These are phyloP conservation scores for Penicillium macrosclerotiorum DNA, from an alignment of 495 filamentous ascomycete genomes.

Conservation along the genomic window DNA sequence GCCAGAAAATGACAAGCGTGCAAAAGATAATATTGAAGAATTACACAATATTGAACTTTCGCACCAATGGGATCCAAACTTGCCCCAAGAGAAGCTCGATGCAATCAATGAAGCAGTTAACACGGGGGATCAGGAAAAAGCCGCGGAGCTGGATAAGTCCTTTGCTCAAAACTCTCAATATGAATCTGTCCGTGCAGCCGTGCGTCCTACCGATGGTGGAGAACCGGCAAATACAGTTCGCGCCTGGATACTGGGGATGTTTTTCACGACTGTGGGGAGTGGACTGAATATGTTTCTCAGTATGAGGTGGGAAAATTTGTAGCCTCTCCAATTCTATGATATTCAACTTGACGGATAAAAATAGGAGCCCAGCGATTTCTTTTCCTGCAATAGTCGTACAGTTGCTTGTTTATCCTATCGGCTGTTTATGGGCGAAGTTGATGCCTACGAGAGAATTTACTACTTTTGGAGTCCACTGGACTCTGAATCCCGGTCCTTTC, in stretches of 20 bases:
- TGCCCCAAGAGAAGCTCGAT: constrained; percentile 18
- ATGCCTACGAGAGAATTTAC: constrained; percentile 48
- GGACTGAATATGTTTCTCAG: constrained; percentile 25
- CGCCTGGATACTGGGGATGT: constrained; percentile 17
- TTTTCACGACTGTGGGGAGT: constrained; percentile 20
- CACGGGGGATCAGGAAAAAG: constrained; percentile 18
- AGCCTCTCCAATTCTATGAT: not conserved
- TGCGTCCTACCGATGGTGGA: constrained; percentile 17
- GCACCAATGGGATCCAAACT: constrained; percentile 24
- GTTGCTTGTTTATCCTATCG: constrained; percentile 62
- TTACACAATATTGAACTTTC: constrained; percentile 8
- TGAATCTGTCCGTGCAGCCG: constrained; percentile 21
- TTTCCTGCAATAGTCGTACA: constrained; percentile 60
- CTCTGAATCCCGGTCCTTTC: constrained; percentile 63
- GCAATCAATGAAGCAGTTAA: constrained; percentile 13
- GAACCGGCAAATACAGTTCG: constrained; percentile 20
- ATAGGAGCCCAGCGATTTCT: constrained; percentile 43
- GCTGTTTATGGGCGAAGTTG: constrained; percentile 46
- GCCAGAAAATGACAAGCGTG: not conserved
- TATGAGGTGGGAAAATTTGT: constrained; percentile 12
- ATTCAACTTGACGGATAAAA: not conserved
- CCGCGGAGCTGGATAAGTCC: constrained; percentile 13
- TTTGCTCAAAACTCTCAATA: constrained; percentile 19
- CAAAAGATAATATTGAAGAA: constrained; percentile 3
- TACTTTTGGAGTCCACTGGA: constrained; percentile 53